A percentile compares a stretch with the other conserved stretches of the same genome.
Conservation (phyloP, 495 filamentous ascomycete species). For the Trichoderma orchidacearum region DNA sequence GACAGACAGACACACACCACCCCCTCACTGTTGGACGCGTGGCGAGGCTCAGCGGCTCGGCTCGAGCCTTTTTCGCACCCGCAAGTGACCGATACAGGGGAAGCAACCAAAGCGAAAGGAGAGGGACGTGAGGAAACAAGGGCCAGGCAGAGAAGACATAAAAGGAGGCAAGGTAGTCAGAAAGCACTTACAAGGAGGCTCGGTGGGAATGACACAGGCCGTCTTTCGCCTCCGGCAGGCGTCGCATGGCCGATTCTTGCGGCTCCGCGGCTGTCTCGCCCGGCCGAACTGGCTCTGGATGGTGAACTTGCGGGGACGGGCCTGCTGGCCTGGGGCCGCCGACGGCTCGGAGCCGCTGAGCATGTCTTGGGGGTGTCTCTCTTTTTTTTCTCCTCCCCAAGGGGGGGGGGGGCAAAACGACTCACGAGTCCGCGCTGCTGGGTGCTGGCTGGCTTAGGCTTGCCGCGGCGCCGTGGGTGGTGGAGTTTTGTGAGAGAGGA, state of each 20-base stretch:
- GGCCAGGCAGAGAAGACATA: too few species aligned
- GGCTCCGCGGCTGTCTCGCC: background rate
- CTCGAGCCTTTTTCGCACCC: background rate
- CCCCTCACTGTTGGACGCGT: background rate
- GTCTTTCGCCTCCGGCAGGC: background rate
- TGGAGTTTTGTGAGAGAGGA: background rate
- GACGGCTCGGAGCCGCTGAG: background rate
- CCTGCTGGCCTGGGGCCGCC: background rate
- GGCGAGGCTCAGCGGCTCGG: background rate
- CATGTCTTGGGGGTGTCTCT: background rate
- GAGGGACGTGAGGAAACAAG: too few species aligned
- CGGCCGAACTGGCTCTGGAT: conserved; percentile 1
- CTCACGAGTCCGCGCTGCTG: background rate
- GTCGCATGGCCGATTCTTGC: background rate
- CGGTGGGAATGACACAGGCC: background rate
- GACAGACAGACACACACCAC: background rate
- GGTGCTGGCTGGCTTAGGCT: background rate
- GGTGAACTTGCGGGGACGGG: background rate
- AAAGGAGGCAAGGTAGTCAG: background rate
- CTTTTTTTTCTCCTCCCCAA: too few species aligned
- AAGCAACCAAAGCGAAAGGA: background rate
- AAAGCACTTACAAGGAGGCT: background rate
- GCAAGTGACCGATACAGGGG: background rate
- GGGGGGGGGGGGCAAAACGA: too few species aligned
- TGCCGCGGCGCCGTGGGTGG: background rate